Conservation (phyloP, 2,329 filamentous ascomycete species). For the Chalaropsis ovoidea region DNA sequence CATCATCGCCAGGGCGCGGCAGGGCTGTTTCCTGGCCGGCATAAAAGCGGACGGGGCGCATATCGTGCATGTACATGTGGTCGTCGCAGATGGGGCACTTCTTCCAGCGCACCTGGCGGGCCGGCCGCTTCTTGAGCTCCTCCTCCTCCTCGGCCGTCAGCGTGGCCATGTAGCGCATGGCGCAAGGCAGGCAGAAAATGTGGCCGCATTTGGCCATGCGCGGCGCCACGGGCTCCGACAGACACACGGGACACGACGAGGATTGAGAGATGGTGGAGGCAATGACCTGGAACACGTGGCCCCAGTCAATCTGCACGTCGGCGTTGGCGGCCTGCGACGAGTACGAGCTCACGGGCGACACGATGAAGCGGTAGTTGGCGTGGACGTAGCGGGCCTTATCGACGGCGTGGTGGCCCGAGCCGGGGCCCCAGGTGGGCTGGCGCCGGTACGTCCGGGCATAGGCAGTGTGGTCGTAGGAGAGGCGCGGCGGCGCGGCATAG, state of each 20-base stretch:
- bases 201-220: slow-evolving; percentile 96
- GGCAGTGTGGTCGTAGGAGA: slow-evolving; percentile 45
- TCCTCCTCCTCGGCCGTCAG: slow-evolving; percentile 70
- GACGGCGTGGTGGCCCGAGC: slow-evolving; percentile 77
- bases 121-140: slow-evolving; percentile 38
- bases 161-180: slow-evolving; percentile 75
- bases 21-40: slow-evolving; percentile 73
- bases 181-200: slow-evolving; percentile 87
- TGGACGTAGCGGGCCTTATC: slow-evolving; percentile 89
- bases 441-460: slow-evolving; percentile 52
- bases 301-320: slow-evolving; percentile 84
- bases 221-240: slow-evolving; percentile 83
- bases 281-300: slow-evolving; percentile 78
- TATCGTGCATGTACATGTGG: slow-evolving; percentile 82
- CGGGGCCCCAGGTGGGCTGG: slow-evolving; percentile 71
- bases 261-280: slow-evolving; percentile 82
- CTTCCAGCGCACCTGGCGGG: slow-evolving; percentile 72
- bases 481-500: slow-evolving; percentile 67
- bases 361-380: slow-evolving; percentile 94
- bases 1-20: slow-evolving; percentile 75
- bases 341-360: slow-evolving; percentile 73
- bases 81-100: slow-evolving; percentile 97
- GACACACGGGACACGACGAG: slow-evolving; percentile 85
- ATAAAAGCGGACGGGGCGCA: slow-evolving; percentile 82
- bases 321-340: slow-evolving; percentile 71